These are phyloP conservation scores for Kluyveromyces aestuarii DNA, from an alignment of 805 yeast species.

Conservation along the genomic window DNA sequence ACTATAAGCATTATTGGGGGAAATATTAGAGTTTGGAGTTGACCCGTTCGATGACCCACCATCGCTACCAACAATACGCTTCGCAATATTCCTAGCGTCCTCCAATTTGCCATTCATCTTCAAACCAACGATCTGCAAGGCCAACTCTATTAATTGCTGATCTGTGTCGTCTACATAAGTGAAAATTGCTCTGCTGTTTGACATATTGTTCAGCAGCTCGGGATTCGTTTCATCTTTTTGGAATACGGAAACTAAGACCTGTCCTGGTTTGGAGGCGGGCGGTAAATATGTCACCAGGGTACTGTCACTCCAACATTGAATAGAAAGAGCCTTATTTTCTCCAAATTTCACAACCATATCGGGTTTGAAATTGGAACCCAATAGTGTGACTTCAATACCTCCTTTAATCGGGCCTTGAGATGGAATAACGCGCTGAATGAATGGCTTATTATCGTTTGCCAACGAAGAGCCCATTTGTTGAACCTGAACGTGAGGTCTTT, in stretches of 20 bases:
- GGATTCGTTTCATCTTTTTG: slow-evolving; percentile 5
- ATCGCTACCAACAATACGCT: slow-evolving; percentile 66
- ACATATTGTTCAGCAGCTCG: slow-evolving; percentile 5
- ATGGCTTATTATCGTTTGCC: slow-evolving; percentile 32
- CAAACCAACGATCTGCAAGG: slow-evolving; percentile 91
- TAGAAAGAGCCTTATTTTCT: slow-evolving; percentile 62
- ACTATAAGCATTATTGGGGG: slow-evolving; percentile 13
- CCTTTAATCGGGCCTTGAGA: slow-evolving; percentile 94
- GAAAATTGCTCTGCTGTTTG: slow-evolving; percentile 41
- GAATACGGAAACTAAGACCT: slow-evolving; percentile 80
- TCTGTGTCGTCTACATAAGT: slow-evolving; percentile 95
- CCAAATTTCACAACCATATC: slow-evolving; percentile 86
- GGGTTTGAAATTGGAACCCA: slow-evolving; percentile 79
- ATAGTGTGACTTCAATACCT: slow-evolving; percentile 86
- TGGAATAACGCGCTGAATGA: slow-evolving; percentile 83
- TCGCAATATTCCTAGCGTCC: slow-evolving; percentile 90
- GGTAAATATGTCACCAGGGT: slow-evolving; percentile 92
- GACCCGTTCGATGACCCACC: slow-evolving; percentile 18
- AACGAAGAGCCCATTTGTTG: slow-evolving; percentile 3
- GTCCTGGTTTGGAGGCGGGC: slow-evolving; percentile 84
- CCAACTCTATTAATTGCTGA: slow-evolving; percentile 86
- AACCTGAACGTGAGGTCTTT: slow-evolving; percentile 1
- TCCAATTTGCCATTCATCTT: slow-evolving; percentile 95
- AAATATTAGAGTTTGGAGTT: slow-evolving; percentile 8
- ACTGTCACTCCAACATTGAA: slow-evolving; percentile 93